A percentile compares a stretch with the other conserved stretches of the same genome.
These are phyloP conservation scores for Chlorella sp. DNA, from an alignment of 139 green algal genomes.

Conservation along the genomic window DNA sequence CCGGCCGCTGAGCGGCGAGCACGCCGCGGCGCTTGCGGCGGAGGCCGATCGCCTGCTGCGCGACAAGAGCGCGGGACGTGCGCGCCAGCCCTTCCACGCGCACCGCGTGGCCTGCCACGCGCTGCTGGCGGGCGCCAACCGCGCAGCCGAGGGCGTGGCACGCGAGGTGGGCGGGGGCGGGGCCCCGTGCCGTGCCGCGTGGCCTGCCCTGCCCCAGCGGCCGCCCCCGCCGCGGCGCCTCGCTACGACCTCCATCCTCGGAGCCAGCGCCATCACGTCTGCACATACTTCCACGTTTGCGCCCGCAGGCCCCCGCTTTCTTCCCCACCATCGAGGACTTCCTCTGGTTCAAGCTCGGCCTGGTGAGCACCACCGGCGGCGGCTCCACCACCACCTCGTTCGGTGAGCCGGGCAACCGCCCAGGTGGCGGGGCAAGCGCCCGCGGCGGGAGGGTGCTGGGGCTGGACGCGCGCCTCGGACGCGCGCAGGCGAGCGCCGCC, in stretches of 20 bases:
- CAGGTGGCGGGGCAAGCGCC: too few species aligned
- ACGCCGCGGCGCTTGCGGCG: constrained; percentile 33
- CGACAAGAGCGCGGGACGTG: constrained; percentile 24
- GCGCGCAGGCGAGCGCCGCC: too few species aligned
- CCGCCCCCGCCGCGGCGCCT: not conserved
- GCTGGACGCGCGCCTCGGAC: too few species aligned
- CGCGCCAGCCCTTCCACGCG: constrained; percentile 23
- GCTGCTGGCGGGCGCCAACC: constrained; percentile 68
- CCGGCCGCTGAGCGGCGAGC: constrained; percentile 13
- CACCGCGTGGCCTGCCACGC: constrained; percentile 61
- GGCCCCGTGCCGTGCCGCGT: not conserved
- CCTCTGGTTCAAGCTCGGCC: constrained; percentile 82
- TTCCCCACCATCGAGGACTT: constrained; percentile 93
- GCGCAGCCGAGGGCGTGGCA: constrained; percentile 61
- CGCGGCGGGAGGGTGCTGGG: too few species aligned
- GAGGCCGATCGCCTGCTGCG: constrained; percentile 69
- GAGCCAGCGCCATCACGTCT: too few species aligned
- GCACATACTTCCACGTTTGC: too few species aligned
- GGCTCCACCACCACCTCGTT: too few species aligned
- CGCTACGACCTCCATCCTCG: too few species aligned
- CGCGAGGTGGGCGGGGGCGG: constrained; percentile 15
- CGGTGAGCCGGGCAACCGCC: too few species aligned
- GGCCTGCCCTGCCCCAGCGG: not conserved
- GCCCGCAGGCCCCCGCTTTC: constrained; percentile 46
- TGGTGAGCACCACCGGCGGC: constrained; percentile 47